Evolutionary conservation across 441 rosid genomes (phyloP).

Genomic region (Populus hybrid): DNA sequence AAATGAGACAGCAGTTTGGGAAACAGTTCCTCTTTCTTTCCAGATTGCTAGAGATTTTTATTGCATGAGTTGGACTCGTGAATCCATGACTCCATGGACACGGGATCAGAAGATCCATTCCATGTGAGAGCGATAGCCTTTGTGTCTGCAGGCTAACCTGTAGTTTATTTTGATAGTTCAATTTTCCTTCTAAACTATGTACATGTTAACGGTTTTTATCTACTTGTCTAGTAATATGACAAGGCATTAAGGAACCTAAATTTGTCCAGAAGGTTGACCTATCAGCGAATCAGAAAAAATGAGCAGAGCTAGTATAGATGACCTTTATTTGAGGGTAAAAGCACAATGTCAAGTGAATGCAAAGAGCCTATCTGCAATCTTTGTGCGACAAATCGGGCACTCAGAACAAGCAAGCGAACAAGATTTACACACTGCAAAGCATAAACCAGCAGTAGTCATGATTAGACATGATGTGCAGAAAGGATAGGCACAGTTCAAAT

Average conservation of each 20-base stretch:
- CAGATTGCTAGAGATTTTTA: too few relatives aligned
- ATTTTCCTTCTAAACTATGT: background rate
- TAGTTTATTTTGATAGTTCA: background rate
- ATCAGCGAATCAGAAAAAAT: background rate
- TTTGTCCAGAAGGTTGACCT: background rate
- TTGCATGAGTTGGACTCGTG: too few relatives aligned
- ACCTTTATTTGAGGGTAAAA: slow-evolving; percentile 46
- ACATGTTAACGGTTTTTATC: too few relatives aligned
- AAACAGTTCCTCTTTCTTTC: background rate
- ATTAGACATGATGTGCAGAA: slow-evolving; percentile 1
- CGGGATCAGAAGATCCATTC: background rate
- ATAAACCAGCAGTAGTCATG: background rate
- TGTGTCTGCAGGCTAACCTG: background rate
- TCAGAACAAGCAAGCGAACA: slow-evolving; percentile 97
- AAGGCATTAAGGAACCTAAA: background rate
- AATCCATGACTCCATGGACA: background rate
- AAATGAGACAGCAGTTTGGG: background rate
- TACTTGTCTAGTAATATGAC: background rate
- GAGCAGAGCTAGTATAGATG: background rate
- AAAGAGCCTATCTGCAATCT: slow-evolving; percentile 83
- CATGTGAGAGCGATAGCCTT: background rate
- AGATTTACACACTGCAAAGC: slow-evolving; percentile 86
- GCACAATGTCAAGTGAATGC: slow-evolving; percentile 67
- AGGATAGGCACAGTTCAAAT: background rate
- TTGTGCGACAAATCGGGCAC: slow-evolving; percentile 98